phyloP scores from a whole-genome alignment of 2,329 filamentous ascomycete species.

The Xylariaceae sp. region DNA sequence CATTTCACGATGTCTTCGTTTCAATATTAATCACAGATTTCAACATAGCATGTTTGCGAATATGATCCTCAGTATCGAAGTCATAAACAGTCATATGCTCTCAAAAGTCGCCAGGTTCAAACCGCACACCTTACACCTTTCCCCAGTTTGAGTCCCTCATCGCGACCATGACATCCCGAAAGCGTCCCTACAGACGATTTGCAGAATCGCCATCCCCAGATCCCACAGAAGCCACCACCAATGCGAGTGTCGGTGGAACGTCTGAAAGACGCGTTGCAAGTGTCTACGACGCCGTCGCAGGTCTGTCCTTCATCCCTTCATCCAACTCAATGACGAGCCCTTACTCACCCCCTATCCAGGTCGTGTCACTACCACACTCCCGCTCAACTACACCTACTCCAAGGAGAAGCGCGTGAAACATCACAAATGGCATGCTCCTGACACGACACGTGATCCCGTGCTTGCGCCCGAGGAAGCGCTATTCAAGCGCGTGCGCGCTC shows the following conservation, averaged over 20 bases:
- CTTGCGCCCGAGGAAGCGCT: conserved; percentile 66
- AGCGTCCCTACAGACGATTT: conserved; percentile 18
- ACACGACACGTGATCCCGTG: conserved; percentile 31
- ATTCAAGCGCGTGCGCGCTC: conserved; percentile 60
- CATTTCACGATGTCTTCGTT: background rate
- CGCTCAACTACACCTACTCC: conserved; percentile 24
- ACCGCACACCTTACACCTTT: background rate
- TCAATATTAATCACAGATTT: background rate
- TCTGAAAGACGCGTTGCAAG: conserved; percentile 40
- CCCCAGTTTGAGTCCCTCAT: background rate
- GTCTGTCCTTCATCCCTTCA: conserved; percentile 36
- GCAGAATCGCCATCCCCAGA: conserved; percentile 13
- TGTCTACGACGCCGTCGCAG: conserved; percentile 69
- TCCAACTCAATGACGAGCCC: background rate
- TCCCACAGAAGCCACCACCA: conserved; percentile 4
- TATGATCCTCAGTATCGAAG: conserved; percentile 4
- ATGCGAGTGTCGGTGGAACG: background rate
- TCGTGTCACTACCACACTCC: conserved; percentile 32
- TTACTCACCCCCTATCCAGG: conserved; percentile 27
- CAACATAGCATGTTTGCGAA: background rate
- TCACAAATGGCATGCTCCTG: conserved; percentile 21
- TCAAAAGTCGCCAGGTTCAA: conserved; percentile 9
- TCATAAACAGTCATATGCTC: background rate
- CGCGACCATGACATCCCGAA: conserved; percentile 15
- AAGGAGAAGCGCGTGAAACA: conserved; percentile 13